These are phyloP conservation scores for Alternaria sp. DNA, from an alignment of 2,329 filamentous ascomycete genomes.

Conservation along the genomic window DNA sequence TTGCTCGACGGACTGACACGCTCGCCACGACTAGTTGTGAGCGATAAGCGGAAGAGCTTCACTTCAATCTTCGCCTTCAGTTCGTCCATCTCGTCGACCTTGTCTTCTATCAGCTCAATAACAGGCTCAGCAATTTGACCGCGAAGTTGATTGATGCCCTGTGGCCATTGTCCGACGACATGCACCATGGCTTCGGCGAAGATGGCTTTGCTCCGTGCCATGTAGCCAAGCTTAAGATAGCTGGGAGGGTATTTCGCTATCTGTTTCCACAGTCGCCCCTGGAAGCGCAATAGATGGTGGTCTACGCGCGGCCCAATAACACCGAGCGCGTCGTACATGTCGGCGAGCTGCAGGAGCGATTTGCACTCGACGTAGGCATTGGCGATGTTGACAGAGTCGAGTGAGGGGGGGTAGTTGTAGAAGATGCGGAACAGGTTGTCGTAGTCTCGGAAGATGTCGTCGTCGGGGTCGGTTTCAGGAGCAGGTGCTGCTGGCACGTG, in stretches of 20 bases:
- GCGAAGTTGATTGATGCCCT: slow-evolving; percentile 78
- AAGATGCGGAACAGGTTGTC: slow-evolving; percentile 95
- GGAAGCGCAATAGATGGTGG: slow-evolving; percentile 92
- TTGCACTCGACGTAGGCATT: slow-evolving; percentile 95
- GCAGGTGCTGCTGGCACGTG: slow-evolving; percentile 50
- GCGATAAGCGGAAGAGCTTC: slow-evolving; percentile 79
- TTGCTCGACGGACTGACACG: slow-evolving; percentile 79
- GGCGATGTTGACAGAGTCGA: slow-evolving; percentile 88
- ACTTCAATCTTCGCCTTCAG: slow-evolving; percentile 80
- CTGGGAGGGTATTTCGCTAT: slow-evolving; percentile 95
- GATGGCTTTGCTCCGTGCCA: slow-evolving; percentile 80
- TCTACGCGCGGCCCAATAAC: slow-evolving; percentile 91
- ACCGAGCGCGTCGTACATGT: slow-evolving; percentile 89
- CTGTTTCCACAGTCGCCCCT: slow-evolving; percentile 90
- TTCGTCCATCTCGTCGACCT: slow-evolving; percentile 90
- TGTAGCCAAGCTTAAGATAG: slow-evolving; percentile 87
- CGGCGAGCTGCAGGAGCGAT: slow-evolving; percentile 83
- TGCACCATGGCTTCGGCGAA: slow-evolving; percentile 85
- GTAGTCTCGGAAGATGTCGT: slow-evolving; percentile 87
- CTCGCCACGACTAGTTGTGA: slow-evolving; percentile 82
- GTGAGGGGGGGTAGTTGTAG: slow-evolving; percentile 86
- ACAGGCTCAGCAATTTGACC: slow-evolving; percentile 74
- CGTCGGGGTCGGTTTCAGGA: slow-evolving; percentile 65
- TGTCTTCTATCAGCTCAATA: slow-evolving; percentile 91
- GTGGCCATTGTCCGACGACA: slow-evolving; percentile 93